phyloP scores from a whole-genome alignment of 768 basidiomycete species.

The Lactarius pseudohatsudake region DNA sequence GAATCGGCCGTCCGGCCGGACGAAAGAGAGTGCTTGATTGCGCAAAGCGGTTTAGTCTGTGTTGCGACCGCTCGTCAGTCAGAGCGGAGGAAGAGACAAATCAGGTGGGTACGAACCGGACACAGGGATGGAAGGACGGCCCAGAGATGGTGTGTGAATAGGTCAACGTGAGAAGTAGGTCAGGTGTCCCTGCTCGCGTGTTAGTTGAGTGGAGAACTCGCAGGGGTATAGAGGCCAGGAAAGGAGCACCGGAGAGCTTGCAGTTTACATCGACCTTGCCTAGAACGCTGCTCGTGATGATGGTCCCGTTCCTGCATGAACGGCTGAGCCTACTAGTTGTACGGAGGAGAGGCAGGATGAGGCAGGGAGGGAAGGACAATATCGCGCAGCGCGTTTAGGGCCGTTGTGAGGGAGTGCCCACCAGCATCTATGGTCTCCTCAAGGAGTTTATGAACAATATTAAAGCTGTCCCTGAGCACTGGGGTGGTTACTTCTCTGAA shows the following conservation, averaged over 20 bases:
- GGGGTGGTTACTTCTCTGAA: slow-evolving; percentile 78
- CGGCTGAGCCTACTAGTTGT: not conserved
- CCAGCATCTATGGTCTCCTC: too few relatives aligned
- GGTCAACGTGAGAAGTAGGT: slow-evolving; percentile 76
- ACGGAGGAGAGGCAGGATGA: not conserved
- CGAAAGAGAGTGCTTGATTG: slow-evolving; percentile 80
- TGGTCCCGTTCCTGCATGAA: slow-evolving; percentile 57
- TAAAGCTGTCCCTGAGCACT: slow-evolving; percentile 76
- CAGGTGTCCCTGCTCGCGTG: slow-evolving; percentile 67
- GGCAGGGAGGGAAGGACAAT: too few relatives aligned
- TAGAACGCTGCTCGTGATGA: slow-evolving; percentile 65
- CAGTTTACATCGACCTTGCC: slow-evolving; percentile 77
- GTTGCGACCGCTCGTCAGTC: too few relatives aligned
- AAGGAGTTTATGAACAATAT: too few relatives aligned
- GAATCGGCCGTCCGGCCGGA: slow-evolving; percentile 92
- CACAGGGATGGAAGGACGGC: slow-evolving; percentile 77
- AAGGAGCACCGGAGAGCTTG: slow-evolving; percentile 65
- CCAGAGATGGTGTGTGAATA: slow-evolving; percentile 43
- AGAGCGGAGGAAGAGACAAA: too few relatives aligned
- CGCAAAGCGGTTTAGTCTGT: slow-evolving; percentile 76
- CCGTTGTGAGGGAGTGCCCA: too few relatives aligned
- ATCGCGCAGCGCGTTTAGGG: too few relatives aligned
- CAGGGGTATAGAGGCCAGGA: not conserved
- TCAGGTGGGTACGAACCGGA: too few relatives aligned
- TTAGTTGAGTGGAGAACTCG: not conserved